Conservation (phyloP, 768 basidiomycete genomes). For the Lentinula guzmanii region DNA sequence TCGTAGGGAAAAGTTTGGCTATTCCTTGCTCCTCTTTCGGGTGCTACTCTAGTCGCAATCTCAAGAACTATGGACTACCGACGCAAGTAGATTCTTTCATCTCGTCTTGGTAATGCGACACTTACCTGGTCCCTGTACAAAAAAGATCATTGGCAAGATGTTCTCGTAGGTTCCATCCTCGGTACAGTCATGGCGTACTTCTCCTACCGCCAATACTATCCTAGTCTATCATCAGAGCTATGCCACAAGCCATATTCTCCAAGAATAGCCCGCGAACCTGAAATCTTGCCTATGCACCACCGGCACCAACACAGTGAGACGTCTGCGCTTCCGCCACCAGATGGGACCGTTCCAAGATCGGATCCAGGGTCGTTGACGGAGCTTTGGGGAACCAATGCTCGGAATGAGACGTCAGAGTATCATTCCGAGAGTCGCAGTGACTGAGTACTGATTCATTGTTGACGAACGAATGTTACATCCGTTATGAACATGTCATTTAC, state of each 20-base stretch:
- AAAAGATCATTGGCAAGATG: constrained; percentile 91
- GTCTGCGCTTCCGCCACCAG: constrained; percentile 2
- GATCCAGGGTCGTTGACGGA: constrained; percentile 17
- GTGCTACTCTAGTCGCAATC: constrained; percentile 73
- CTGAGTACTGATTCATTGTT: not conserved
- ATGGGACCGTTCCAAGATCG: constrained; percentile 27
- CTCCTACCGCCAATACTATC: constrained; percentile 80
- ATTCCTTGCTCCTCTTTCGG: constrained; percentile 68
- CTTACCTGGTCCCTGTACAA: not conserved
- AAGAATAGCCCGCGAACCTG: constrained; percentile 45
- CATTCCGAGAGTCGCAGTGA: not conserved
- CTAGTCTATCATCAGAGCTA: constrained; percentile 52
- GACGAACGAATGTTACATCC: not conserved
- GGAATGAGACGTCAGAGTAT: not conserved
- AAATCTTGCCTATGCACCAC: constrained; percentile 28
- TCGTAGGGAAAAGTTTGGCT: constrained; percentile 78
- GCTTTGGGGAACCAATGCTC: constrained; percentile 18
- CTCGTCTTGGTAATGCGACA: not conserved
- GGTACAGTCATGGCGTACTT: constrained; percentile 71
- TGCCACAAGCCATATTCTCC: constrained; percentile 72
- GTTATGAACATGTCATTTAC: not conserved
- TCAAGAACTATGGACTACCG: constrained; percentile 91
- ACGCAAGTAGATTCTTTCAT: constrained; percentile 32
- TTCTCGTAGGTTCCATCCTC: constrained; percentile 70
- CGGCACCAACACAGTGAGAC: not conserved